Percentiles rank a stretch among this genome's conserved stretches.
phyloP scores from a whole-genome alignment of 108 stramenopile species.

The Thalassiosira profunda region DNA sequence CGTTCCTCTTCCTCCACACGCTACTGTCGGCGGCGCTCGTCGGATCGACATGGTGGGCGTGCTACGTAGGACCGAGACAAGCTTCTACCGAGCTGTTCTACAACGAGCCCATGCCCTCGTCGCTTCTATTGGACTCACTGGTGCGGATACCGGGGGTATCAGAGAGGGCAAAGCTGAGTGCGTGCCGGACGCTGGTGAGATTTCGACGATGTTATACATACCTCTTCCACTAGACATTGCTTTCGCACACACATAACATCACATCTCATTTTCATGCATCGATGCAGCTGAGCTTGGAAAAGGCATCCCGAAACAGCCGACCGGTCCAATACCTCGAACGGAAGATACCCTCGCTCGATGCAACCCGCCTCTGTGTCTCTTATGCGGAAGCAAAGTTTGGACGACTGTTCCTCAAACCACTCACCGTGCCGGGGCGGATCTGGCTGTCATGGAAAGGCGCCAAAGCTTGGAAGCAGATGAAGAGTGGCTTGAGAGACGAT shows the following conservation, averaged over 20 bases:
- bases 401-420: constrained; percentile 43
- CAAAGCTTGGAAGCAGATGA: constrained; percentile 28
- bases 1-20: constrained; percentile 22
- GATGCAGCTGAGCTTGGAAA: too few relatives aligned
- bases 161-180: constrained; percentile 22
- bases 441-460: constrained; percentile 49
- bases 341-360: constrained; percentile 39
- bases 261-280: too few relatives aligned
- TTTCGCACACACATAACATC: too few relatives aligned
- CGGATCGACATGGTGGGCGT: constrained; percentile 36
- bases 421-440: constrained; percentile 45
- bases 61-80: constrained; percentile 11
- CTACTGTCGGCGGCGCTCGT: constrained; percentile 34
- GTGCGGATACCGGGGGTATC: constrained; percentile 20
- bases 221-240: too few relatives aligned
- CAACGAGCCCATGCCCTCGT: constrained; percentile 29
- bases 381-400: constrained; percentile 52
- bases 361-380: constrained; percentile 35
- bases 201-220: too few relatives aligned
- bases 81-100: constrained; percentile 7
- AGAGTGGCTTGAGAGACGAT: too few relatives aligned
- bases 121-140: constrained; percentile 15
- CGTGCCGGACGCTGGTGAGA: too few relatives aligned
- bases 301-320: constrained; percentile 35
- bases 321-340: constrained; percentile 28